Percentiles rank a stretch among this genome's conserved stretches.
Evolutionary conservation across 2,329 filamentous ascomycete genomes (phyloP).

Genomic region (Camptophora hylomeconis): DNA sequence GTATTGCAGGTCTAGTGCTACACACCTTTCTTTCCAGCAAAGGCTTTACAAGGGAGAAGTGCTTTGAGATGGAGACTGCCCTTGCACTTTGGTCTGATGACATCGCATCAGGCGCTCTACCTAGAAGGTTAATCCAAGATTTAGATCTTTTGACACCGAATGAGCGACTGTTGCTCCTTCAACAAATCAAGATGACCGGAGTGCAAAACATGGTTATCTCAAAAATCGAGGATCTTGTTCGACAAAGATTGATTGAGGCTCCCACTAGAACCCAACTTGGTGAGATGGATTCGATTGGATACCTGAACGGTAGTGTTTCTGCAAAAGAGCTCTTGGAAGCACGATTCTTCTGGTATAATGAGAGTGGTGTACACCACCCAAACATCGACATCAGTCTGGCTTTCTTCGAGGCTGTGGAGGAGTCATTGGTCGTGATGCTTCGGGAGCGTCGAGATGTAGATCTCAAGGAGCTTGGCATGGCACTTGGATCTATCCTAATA

Average conservation of each 20-base stretch:
- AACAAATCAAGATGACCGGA: slow-evolving; percentile 24
- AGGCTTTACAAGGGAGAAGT: slow-evolving; percentile 25
- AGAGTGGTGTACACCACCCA: slow-evolving; percentile 26
- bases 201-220: slow-evolving; percentile 16
- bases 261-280: slow-evolving; percentile 28
- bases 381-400: slow-evolving; percentile 21
- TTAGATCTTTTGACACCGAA: slow-evolving; percentile 30
- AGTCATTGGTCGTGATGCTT: slow-evolving; percentile 19
- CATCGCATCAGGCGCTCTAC: slow-evolving; percentile 20
- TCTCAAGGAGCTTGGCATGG: slow-evolving; percentile 26
- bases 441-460: slow-evolving; percentile 20
- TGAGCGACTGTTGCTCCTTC: slow-evolving; percentile 27
- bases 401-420: slow-evolving; percentile 27
- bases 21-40: slow-evolving; percentile 34
- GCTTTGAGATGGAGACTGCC: slow-evolving; percentile 27
- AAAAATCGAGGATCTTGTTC: slow-evolving; percentile 22
- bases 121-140: slow-evolving; percentile 29
- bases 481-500: slow-evolving; percentile 23
- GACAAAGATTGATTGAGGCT: slow-evolving; percentile 24
- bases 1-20: slow-evolving; percentile 29
- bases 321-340: slow-evolving; percentile 24
- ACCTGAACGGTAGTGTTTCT: slow-evolving; percentile 27
- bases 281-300: slow-evolving; percentile 26
- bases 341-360: slow-evolving; percentile 30
- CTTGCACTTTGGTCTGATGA: slow-evolving; percentile 25